These are phyloP conservation scores for Selaginella tamariscina DNA, from an alignment of 75 land plant genomes.

Conservation along the genomic window DNA sequence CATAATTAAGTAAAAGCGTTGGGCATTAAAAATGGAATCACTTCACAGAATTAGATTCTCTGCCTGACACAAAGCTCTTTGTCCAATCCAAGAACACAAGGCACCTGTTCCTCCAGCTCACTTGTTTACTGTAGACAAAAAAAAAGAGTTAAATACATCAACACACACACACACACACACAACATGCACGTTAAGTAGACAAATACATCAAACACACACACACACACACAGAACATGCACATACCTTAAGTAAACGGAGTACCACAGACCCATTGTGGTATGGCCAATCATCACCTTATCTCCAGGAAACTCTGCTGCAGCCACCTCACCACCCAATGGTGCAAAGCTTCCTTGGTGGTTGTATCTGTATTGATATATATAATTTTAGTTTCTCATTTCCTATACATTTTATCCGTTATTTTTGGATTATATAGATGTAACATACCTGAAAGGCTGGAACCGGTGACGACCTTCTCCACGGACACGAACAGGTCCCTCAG, in stretches of 20 bases:
- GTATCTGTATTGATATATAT: conserved; percentile 29
- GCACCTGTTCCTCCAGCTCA: conserved; percentile 74
- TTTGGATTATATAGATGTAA: background rate
- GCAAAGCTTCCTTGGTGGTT: conserved; percentile 89
- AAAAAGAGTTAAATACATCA: conserved; percentile 1
- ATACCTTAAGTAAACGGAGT: conserved; percentile 84
- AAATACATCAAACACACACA: background rate
- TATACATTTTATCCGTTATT: background rate
- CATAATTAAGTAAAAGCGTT: no score
- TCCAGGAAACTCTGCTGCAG: no score
- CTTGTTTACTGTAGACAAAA: conserved; percentile 56
- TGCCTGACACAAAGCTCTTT: conserved; percentile 61
- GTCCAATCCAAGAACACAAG: conserved; percentile 74
- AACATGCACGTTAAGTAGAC: background rate
- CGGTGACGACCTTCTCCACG: conserved; percentile 58
- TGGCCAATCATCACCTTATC: conserved; percentile 80
- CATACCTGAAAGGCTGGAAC: conserved; percentile 70
- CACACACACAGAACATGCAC: background rate
- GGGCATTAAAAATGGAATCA: no score
- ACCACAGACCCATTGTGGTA: conserved; percentile 95
- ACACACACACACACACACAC: background rate
- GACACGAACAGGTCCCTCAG: conserved; percentile 77
- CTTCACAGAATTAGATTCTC: conserved; percentile 81
- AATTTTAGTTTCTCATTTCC: no score
- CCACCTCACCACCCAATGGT: conserved; percentile 77